Conservation (phyloP, 768 basidiomycete genomes). For the Termitomyces sp. region DNA sequence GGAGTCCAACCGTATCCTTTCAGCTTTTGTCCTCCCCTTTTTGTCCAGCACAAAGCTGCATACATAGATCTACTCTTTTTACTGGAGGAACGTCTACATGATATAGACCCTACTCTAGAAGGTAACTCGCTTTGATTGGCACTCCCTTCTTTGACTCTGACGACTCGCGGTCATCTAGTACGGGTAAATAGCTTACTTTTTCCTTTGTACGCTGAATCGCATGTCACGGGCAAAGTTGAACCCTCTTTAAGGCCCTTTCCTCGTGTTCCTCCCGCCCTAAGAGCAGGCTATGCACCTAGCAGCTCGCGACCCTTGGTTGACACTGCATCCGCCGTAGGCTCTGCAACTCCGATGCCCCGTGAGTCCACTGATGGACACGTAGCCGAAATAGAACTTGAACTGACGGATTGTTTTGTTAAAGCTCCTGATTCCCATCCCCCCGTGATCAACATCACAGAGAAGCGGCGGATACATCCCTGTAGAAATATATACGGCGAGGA, state of each 20-base stretch:
- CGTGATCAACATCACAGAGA: neutral
- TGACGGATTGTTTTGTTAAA: slow-evolving; percentile 17
- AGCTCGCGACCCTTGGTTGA: slow-evolving; percentile 10
- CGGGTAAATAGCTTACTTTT: slow-evolving; percentile 30
- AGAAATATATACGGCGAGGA: slow-evolving; percentile 14
- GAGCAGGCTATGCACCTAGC: neutral
- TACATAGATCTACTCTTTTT: slow-evolving; percentile 48
- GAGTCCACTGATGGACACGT: slow-evolving; percentile 14
- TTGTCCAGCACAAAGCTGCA: slow-evolving; percentile 39
- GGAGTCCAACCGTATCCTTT: slow-evolving; percentile 44
- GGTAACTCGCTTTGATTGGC: slow-evolving; percentile 22
- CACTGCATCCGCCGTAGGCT: slow-evolving; percentile 10
- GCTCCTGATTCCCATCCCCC: slow-evolving; percentile 34
- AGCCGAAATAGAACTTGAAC: slow-evolving; percentile 1
- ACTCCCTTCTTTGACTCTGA: slow-evolving; percentile 1
- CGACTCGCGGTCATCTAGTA: slow-evolving; percentile 16
- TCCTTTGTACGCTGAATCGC: slow-evolving; percentile 29
- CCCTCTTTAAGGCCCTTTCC: neutral
- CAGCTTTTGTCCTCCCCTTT: slow-evolving; percentile 37
- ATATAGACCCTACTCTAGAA: slow-evolving; percentile 28
- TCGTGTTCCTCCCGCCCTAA: neutral
- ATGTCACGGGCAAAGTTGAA: slow-evolving; percentile 18
- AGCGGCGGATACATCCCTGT: neutral
- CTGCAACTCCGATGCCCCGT: slow-evolving; percentile 34
- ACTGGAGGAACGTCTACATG: slow-evolving; percentile 31